These are phyloP conservation scores for Dactylellina drechsleri DNA, from an alignment of 2,329 filamentous ascomycete genomes.

Conservation along the genomic window DNA sequence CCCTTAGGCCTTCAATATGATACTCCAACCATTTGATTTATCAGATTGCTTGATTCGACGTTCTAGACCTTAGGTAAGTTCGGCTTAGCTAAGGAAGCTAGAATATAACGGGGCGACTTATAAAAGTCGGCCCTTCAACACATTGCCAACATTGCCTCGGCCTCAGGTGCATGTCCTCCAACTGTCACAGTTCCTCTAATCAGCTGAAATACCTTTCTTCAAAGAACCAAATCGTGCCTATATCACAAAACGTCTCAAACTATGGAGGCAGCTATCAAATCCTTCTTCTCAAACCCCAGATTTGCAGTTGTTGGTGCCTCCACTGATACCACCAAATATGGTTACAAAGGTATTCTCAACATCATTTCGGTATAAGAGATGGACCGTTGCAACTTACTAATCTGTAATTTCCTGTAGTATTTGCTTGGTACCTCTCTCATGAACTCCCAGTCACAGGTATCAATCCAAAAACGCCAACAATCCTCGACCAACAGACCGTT, in stretches of 20 bases:
- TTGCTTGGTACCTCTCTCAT: slow-evolving; percentile 86
- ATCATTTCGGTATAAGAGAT: background rate
- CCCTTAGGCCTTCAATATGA: no score
- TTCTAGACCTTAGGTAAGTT: no score
- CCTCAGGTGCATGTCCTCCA: no score
- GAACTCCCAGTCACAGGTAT: slow-evolving; percentile 81
- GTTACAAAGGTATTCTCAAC: slow-evolving; percentile 76
- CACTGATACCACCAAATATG: slow-evolving; percentile 84
- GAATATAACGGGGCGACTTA: no score
- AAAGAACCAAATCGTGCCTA: no score
- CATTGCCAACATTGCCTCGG: no score
- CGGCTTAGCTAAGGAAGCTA: no score
- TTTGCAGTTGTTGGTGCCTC: slow-evolving; percentile 93
- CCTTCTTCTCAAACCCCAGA: slow-evolving; percentile 71
- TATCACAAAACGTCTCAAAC: background rate
- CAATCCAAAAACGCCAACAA: slow-evolving; percentile 73
- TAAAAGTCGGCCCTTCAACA: no score
- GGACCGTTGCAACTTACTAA: slow-evolving; percentile 1
- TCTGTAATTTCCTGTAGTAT: slow-evolving; percentile 69
- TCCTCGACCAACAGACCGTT: slow-evolving; percentile 65
- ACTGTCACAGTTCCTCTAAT: no score
- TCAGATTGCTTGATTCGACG: no score
- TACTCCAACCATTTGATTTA: no score
- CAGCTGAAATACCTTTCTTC: no score
- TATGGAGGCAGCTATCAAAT: slow-evolving; percentile 76